phyloP scores from a whole-genome alignment of 768 basidiomycete genomes.

The Lactarius tabidus region DNA sequence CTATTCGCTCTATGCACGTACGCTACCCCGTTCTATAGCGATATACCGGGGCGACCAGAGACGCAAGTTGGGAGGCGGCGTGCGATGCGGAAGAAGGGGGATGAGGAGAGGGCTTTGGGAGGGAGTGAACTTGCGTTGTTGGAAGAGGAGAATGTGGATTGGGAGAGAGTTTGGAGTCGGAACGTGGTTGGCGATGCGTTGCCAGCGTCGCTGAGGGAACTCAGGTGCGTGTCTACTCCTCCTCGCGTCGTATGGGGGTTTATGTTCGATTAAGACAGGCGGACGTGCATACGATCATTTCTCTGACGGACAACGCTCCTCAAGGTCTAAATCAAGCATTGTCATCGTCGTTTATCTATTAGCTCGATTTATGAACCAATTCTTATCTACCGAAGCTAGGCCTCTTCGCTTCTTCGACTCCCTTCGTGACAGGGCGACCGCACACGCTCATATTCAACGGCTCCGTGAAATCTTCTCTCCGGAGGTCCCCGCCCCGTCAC shows the following conservation, averaged over 20 bases:
- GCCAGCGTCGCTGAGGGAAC: too few relatives aligned
- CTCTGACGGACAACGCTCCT: conserved; percentile 33
- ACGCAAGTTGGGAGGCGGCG: conserved; percentile 24
- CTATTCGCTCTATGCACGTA: neutral
- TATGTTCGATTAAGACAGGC: too few relatives aligned
- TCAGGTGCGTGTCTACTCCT: too few relatives aligned
- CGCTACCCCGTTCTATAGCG: conserved; percentile 25
- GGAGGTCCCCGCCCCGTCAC: neutral
- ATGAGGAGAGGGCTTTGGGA: neutral
- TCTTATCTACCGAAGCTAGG: too few relatives aligned
- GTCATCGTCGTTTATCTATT: too few relatives aligned
- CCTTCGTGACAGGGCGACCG: conserved; percentile 52
- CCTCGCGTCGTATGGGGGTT: neutral
- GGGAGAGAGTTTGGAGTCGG: conserved; percentile 42
- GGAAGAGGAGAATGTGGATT: neutral
- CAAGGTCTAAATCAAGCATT: too few relatives aligned
- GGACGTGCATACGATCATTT: too few relatives aligned
- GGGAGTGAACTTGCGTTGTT: too few relatives aligned
- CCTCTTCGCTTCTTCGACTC: conserved; percentile 38
- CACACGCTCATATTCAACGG: too few relatives aligned
- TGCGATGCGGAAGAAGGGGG: neutral
- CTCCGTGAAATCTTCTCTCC: too few relatives aligned
- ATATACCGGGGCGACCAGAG: too few relatives aligned
- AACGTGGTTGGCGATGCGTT: too few relatives aligned
- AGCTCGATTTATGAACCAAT: neutral